Evolutionary conservation across 2,329 filamentous ascomycete species (phyloP).

Genomic region (Venturia carpophila): DNA sequence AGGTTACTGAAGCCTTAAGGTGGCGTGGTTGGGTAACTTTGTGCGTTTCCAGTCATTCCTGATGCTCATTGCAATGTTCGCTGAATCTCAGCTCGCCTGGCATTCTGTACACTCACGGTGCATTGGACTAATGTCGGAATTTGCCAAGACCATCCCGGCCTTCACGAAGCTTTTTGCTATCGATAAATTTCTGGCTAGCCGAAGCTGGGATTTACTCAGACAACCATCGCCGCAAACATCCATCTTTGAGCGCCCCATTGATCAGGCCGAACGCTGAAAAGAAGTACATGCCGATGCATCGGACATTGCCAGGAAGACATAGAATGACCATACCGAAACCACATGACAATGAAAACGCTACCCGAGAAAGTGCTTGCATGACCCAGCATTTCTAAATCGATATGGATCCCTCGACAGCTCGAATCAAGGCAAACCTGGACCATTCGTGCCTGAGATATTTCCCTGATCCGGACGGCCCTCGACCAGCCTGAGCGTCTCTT

Average conservation of each 20-base stretch:
- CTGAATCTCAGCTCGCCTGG: background rate
- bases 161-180: background rate
- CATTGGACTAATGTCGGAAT: background rate
- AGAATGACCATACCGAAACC: background rate
- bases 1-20: background rate
- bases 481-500: constrained; percentile 34
- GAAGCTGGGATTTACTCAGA: background rate
- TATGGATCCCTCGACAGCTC: background rate
- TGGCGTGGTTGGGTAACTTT: background rate
- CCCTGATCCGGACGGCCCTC: constrained; percentile 27
- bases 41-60: background rate
- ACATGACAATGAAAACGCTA: background rate
- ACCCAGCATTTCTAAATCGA: background rate
- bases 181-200: background rate
- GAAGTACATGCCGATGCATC: background rate
- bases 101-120: background rate
- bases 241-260: background rate
- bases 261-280: background rate
- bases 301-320: background rate
- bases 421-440: background rate
- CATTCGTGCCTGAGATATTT: constrained; percentile 28
- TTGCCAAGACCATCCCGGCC: background rate
- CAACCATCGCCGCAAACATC: background rate
- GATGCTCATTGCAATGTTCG: background rate
- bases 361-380: background rate